phyloP scores from a whole-genome alignment of 345 rosid species.

The Ceriops zippeliana region DNA sequence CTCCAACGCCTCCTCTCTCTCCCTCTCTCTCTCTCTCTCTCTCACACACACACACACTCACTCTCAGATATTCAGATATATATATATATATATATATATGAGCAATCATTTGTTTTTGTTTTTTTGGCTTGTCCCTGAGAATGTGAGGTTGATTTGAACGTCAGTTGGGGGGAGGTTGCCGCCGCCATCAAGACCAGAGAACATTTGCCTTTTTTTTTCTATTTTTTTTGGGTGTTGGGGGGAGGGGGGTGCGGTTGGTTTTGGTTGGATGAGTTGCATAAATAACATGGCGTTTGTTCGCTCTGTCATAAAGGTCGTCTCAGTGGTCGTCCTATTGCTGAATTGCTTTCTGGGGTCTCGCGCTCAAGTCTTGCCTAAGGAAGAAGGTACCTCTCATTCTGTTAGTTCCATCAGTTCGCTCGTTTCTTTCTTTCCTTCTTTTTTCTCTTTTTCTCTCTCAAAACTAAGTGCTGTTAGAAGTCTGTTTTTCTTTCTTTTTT shows the following conservation, averaged over 20 bases:
- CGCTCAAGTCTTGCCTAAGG: slow-evolving; percentile 51
- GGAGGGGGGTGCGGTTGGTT: no score
- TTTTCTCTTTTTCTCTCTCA: no score
- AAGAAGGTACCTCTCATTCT: slow-evolving; percentile 43
- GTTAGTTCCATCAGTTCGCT: not conserved
- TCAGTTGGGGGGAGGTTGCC: no score
- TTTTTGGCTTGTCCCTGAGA: not conserved
- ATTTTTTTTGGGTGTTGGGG: no score
- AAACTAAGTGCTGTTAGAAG: no score
- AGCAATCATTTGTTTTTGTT: not conserved
- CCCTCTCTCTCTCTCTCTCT: not conserved
- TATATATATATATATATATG: no score
- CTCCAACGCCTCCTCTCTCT: not conserved
- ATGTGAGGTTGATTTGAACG: no score
- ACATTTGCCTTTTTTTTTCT: no score
- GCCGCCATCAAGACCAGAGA: no score
- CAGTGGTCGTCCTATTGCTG: slow-evolving; percentile 28
- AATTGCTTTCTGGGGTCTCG: slow-evolving; percentile 32
- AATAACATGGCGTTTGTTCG: slow-evolving; percentile 31
- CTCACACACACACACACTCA: no score
- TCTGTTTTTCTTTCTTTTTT: not conserved
- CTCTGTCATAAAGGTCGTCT: slow-evolving; percentile 19
- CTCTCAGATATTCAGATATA: no score
- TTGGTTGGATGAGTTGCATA: no score
- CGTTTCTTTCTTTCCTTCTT: not conserved